Conservation (phyloP, 345 rosid genomes). For the Kandelia obovata region DNA sequence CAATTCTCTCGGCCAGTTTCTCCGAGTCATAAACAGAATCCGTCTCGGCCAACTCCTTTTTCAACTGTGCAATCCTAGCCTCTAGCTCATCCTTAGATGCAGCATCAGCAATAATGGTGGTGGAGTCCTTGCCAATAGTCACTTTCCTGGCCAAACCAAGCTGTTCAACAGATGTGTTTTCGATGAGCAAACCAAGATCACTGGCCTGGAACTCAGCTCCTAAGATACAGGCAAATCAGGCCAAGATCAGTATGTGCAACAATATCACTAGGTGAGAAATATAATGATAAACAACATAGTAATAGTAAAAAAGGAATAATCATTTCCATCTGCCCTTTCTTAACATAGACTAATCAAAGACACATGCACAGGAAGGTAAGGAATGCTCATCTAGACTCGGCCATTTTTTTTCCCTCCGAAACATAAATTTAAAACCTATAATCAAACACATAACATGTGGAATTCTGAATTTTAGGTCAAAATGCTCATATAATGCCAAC, state of each 20-base stretch:
- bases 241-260: not conserved
- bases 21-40: conserved; percentile 86
- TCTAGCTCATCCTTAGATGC: conserved; percentile 91
- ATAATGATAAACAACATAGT: not conserved
- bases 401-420: no score
- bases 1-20: conserved; percentile 93
- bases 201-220: conserved; percentile 92
- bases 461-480: no score
- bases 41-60: conserved; percentile 81
- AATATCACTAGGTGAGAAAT: not conserved
- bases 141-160: conserved; percentile 87
- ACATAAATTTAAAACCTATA: no score
- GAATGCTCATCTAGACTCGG: no score
- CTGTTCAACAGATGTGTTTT: conserved; percentile 72
- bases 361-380: no score
- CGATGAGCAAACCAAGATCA: conserved; percentile 76
- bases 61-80: conserved; percentile 72
- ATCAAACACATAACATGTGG: no score
- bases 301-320: not conserved
- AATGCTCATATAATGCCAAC: no score
- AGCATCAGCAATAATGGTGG: conserved; percentile 86
- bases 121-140: conserved; percentile 72
- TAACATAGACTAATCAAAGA: no score
- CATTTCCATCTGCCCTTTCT: no score
- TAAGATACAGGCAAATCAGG: conserved; percentile 24